Conservation (phyloP, 2,329 filamentous ascomycete species). For the Claviceps capensis region DNA sequence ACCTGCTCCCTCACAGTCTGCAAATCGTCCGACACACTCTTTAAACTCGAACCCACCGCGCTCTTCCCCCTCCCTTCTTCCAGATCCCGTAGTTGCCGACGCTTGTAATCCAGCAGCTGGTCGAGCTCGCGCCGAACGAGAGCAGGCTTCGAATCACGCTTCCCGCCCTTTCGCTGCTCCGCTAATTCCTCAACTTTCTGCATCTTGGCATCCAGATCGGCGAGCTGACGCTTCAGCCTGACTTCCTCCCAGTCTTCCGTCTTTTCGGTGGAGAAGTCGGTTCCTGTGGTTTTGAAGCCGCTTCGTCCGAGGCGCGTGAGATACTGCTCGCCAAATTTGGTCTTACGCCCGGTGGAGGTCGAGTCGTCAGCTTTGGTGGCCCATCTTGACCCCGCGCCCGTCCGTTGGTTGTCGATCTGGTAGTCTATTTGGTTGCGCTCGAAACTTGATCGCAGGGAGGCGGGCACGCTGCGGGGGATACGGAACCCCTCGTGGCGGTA, state of each 20-base stretch:
- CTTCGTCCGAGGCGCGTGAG: slow-evolving; percentile 78
- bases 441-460: slow-evolving; percentile 80
- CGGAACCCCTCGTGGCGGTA: slow-evolving; percentile 90
- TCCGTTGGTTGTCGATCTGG: slow-evolving; percentile 64
- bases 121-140: slow-evolving; percentile 90
- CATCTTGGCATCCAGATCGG: slow-evolving; percentile 80
- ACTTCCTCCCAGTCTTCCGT: slow-evolving; percentile 98
- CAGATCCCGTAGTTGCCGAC: slow-evolving; percentile 60
- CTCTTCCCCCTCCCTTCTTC: slow-evolving; percentile 58
- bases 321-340: slow-evolving; percentile 96
- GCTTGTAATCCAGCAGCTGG: slow-evolving; percentile 89
- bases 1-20: slow-evolving; percentile 88
- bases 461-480: slow-evolving; percentile 81
- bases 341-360: slow-evolving; percentile 77
- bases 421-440: slow-evolving; percentile 97
- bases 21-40: slow-evolving; percentile 73
- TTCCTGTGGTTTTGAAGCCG: slow-evolving; percentile 69
- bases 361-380: slow-evolving; percentile 64
- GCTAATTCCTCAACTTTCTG: slow-evolving; percentile 65
- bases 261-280: slow-evolving; percentile 76
- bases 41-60: slow-evolving; percentile 57
- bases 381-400: slow-evolving; percentile 58
- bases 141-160: slow-evolving; percentile 69
- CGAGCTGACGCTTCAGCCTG: slow-evolving; percentile 79
- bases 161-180: slow-evolving; percentile 46